phyloP scores from a whole-genome alignment of 805 yeast genomes.

The Ogataea glucozyma region DNA sequence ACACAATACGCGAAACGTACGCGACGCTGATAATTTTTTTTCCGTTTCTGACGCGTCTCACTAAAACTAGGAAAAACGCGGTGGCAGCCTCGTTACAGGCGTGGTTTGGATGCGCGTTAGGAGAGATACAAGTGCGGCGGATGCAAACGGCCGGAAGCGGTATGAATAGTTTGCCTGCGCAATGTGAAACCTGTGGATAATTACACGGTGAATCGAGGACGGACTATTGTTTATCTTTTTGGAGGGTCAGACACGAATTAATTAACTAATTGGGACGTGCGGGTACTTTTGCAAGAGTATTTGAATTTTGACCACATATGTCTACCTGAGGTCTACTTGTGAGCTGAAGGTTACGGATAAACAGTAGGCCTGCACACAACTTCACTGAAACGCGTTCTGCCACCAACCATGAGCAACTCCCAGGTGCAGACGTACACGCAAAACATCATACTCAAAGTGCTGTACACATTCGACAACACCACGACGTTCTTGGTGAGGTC shows the following conservation, averaged over 20 bases:
- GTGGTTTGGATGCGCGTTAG: constrained; percentile 5
- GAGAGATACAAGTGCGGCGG: neutral
- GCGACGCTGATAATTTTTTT: no score
- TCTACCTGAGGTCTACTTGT: no score
- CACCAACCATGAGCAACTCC: constrained; percentile 19
- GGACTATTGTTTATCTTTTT: constrained; percentile 14
- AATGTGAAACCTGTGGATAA: neutral
- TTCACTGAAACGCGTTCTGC: no score
- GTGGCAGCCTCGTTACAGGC: constrained; percentile 11
- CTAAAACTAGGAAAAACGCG: constrained; percentile 18
- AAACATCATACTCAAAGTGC: constrained; percentile 36
- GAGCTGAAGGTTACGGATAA: no score
- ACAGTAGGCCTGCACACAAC: no score
- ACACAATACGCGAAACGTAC: no score
- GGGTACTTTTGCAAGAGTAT: no score
- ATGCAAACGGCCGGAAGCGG: constrained; percentile 2
- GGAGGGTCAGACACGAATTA: constrained; percentile 13
- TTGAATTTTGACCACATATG: no score
- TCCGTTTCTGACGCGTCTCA: no score
- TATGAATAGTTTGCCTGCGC: neutral
- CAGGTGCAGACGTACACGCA: constrained; percentile 29
- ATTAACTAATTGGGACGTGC: constrained; percentile 8
- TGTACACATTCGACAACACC: constrained; percentile 44
- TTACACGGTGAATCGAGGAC: neutral
- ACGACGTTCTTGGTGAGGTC: constrained; percentile 47